phyloP scores from a whole-genome alignment of 768 basidiomycete species.

The Hericium alpestre region DNA sequence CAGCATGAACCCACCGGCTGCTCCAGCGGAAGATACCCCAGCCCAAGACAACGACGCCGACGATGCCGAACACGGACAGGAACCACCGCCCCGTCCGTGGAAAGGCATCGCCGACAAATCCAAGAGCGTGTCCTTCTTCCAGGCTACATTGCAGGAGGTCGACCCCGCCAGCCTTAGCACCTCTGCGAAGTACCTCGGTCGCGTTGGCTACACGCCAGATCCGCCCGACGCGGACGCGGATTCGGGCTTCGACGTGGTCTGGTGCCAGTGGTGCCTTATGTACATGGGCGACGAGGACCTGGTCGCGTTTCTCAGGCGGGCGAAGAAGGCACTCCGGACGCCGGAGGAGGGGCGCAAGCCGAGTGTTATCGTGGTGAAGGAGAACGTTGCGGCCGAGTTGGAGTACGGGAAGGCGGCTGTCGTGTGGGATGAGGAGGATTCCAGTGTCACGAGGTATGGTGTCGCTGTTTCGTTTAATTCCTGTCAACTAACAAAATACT shows the following conservation, averaged over 20 bases:
- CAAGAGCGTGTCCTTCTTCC: conserved; percentile 72
- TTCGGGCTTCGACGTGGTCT: conserved; percentile 76
- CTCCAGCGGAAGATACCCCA: conserved; percentile 4
- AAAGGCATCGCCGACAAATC: conserved; percentile 50
- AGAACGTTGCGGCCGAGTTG: conserved; percentile 68
- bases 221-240: conserved; percentile 28
- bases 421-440: conserved; percentile 78
- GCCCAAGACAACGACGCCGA: not conserved
- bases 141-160: conserved; percentile 70
- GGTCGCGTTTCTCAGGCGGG: conserved; percentile 60
- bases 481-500: not conserved
- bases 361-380: conserved; percentile 80
- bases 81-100: conserved; percentile 33
- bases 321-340: conserved; percentile 48
- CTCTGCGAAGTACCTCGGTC: conserved; percentile 42
- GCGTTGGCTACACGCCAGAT: conserved; percentile 49
- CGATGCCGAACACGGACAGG: conserved; percentile 3
- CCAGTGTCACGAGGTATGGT: conserved; percentile 73
- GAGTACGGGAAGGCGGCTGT: conserved; percentile 38
- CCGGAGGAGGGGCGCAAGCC: conserved; percentile 14
- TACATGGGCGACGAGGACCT: conserved; percentile 74
- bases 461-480: not conserved
- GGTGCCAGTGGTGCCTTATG: conserved; percentile 97
- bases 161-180: conserved; percentile 49
- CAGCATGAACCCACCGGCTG: conserved; percentile 19